These are phyloP conservation scores for Corynascus novoguineensis DNA, from an alignment of 495 filamentous ascomycete species.

Conservation along the genomic window DNA sequence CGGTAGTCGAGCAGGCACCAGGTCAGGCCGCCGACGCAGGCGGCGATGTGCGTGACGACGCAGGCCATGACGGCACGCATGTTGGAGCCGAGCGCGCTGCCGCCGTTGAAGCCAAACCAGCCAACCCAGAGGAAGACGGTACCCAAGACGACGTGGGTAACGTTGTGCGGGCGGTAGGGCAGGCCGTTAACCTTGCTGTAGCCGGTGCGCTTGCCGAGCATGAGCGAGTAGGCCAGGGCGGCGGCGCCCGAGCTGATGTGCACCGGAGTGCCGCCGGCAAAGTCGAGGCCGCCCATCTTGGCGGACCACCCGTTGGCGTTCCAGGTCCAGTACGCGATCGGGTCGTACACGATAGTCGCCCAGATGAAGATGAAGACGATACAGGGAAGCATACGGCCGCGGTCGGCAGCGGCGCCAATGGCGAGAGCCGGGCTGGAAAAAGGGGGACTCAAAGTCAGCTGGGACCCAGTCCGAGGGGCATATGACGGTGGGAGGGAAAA, in stretches of 20 bases:
- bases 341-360: conserved; percentile 90
- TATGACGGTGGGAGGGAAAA: background rate
- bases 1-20: conserved; percentile 96
- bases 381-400: conserved; percentile 90
- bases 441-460: background rate
- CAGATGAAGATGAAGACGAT: conserved; percentile 97
- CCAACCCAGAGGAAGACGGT: conserved; percentile 99
- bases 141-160: conserved; percentile 92
- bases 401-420: conserved; percentile 86
- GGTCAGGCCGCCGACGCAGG: conserved; percentile 84
- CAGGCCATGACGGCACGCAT: conserved; percentile 77
- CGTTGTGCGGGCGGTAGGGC: conserved; percentile 96
- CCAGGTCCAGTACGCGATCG: conserved; percentile 98
- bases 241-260: conserved; percentile 90
- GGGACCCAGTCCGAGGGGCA: too few species aligned
- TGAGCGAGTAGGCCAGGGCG: conserved; percentile 83
- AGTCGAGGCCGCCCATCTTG: conserved; percentile 83
- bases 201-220: conserved; percentile 84
- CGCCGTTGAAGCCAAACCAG: conserved; percentile 99
- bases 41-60: conserved; percentile 66
- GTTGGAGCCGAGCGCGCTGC: conserved; percentile 84
- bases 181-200: conserved; percentile 78
- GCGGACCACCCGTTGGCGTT: conserved; percentile 81
- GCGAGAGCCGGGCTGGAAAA: conserved; percentile 66
- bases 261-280: conserved; percentile 92